Percentiles rank a stretch among this genome's conserved stretches.
phyloP scores from a whole-genome alignment of 805 yeast species.

The Myxozyma monticola region DNA sequence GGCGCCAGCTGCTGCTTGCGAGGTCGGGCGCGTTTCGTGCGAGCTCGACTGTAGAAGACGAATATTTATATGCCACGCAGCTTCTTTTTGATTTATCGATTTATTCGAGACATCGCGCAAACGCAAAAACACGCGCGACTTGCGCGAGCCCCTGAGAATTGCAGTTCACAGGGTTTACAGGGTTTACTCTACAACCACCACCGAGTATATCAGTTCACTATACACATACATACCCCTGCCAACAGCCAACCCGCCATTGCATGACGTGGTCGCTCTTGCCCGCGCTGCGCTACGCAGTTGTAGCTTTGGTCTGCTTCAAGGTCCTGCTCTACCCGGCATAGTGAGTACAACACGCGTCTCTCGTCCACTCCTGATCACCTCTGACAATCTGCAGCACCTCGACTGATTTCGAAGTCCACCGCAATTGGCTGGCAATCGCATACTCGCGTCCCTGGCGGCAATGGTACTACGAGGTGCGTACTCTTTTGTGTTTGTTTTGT shows the following conservation, averaged over 20 bases:
- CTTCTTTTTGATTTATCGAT: no score
- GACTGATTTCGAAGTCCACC: slow-evolving; percentile 95
- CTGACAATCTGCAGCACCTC: slow-evolving; percentile 43
- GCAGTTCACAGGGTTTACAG: no score
- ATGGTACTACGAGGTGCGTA: slow-evolving; percentile 71
- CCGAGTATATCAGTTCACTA: no score
- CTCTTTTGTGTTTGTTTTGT: slow-evolving; percentile 27
- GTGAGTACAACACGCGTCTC: not conserved
- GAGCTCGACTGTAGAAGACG: no score
- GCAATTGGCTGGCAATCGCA: slow-evolving; percentile 96
- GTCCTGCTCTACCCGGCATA: slow-evolving; percentile 55
- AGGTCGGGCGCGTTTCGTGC: no score
- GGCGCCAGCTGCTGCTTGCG: no score
- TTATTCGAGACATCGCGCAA: no score
- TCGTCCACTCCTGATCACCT: not conserved
- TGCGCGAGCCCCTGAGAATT: no score
- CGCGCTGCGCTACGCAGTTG: slow-evolving; percentile 64
- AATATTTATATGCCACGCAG: no score
- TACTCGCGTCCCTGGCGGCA: slow-evolving; percentile 64
- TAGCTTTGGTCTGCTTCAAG: slow-evolving; percentile 60
- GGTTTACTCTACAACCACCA: no score
- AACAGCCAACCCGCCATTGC: not conserved
- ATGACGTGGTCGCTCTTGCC: slow-evolving; percentile 37
- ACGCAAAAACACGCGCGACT: no score
- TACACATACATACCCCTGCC: no score